Conservation (phyloP, 1,284 basidiomycete species). For the Ganoderma meredithae region DNA sequence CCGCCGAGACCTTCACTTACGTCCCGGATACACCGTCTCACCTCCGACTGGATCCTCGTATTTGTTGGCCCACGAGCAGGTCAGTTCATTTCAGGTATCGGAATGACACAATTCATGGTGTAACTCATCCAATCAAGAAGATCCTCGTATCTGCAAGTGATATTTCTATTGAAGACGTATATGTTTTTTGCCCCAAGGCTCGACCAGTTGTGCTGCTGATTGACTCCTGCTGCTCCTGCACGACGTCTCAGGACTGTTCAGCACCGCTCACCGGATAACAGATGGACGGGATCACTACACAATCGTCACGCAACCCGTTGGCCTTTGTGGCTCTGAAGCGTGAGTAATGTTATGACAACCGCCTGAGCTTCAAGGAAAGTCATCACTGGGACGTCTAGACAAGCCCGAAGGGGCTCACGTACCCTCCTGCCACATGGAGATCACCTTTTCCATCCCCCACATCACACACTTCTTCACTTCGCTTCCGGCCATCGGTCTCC, state of each 20-base stretch:
- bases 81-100: neutral
- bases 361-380: too few species aligned
- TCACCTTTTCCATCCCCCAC: neutral
- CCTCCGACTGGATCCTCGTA: too few species aligned
- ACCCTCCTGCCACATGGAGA: neutral
- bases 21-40: too few species aligned
- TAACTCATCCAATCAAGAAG: neutral
- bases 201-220: neutral
- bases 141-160: neutral
- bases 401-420: too few species aligned
- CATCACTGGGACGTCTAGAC: too few species aligned
- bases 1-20: too few species aligned
- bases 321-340: neutral
- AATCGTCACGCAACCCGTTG: neutral
- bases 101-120: neutral
- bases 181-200: neutral
- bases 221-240: neutral
- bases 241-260: neutral
- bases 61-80: neutral
- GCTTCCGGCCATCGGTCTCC: neutral
- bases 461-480: neutral
- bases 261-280: neutral
- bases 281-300: too few species aligned
- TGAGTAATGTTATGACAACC: neutral
- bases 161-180: neutral